These are phyloP conservation scores for Immersiella caudata DNA, from an alignment of 495 filamentous ascomycete species.

Conservation along the genomic window DNA sequence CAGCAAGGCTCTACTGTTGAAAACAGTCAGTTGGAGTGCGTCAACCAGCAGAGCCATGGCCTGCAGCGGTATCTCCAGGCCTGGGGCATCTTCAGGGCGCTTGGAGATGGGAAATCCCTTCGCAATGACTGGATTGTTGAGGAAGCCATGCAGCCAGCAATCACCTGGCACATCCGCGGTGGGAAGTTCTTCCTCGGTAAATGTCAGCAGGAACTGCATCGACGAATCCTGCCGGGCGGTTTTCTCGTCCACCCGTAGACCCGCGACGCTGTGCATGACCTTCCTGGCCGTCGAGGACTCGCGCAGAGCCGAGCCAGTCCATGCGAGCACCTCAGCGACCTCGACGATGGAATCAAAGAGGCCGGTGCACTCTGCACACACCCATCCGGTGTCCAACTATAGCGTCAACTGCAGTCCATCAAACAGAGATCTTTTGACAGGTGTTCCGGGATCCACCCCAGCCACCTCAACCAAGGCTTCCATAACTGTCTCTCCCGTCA, in stretches of 20 bases:
- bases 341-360: constrained; percentile 21
- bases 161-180: neutral
- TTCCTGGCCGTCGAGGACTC: neutral
- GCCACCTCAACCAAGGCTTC: neutral
- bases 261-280: neutral
- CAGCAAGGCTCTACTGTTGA: constrained; percentile 5
- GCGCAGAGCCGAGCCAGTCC: constrained; percentile 12
- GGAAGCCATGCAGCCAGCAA: neutral
- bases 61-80: constrained; percentile 9
- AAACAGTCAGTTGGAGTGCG: neutral
- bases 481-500: constrained; percentile 8
- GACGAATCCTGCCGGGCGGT: neutral
- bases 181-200: constrained; percentile 4
- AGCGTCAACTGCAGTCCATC: constrained; percentile 5
- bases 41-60: constrained; percentile 16
- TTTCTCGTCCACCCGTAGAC: neutral
- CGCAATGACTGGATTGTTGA: constrained; percentile 19
- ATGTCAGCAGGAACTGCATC: neutral
- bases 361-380: neutral
- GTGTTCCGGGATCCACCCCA: neutral
- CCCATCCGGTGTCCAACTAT: neutral
- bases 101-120: constrained; percentile 10
- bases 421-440: neutral
- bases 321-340: constrained; percentile 8
- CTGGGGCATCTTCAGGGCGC: neutral